These are phyloP conservation scores for Penicillium frequentans DNA, from an alignment of 2,329 filamentous ascomycete species.

Conservation along the genomic window DNA sequence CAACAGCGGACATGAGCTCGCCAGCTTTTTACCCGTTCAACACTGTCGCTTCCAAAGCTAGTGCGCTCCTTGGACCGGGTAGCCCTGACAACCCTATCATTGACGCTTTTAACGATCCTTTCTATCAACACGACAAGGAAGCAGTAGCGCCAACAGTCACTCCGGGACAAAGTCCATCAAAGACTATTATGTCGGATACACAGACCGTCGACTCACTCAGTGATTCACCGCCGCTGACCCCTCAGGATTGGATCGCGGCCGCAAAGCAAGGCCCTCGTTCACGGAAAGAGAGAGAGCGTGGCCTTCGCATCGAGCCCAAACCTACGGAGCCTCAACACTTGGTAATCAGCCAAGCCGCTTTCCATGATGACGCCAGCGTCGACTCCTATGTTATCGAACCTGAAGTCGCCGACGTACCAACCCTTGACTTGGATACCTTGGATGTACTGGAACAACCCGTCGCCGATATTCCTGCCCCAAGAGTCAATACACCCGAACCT, in stretches of 20 bases:
- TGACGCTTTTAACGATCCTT: slow-evolving; percentile 21
- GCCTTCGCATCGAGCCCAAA: slow-evolving; percentile 3
- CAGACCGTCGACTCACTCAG: slow-evolving; percentile 4
- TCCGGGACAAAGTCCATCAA: slow-evolving; percentile 22
- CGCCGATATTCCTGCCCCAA: slow-evolving; percentile 14
- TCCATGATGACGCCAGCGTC: slow-evolving; percentile 29
- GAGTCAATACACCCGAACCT: slow-evolving; percentile 14
- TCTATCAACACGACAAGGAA: slow-evolving; percentile 22
- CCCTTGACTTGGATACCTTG: slow-evolving; percentile 32
- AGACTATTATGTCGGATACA: slow-evolving; percentile 14
- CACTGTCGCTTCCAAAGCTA: slow-evolving; percentile 27
- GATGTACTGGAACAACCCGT: slow-evolving; percentile 27
- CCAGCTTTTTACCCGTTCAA: slow-evolving; percentile 35
- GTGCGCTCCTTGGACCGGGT: slow-evolving; percentile 25
- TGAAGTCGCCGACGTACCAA: slow-evolving; percentile 28
- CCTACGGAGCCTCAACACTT: slow-evolving; percentile 4
- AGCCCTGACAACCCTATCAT: slow-evolving; percentile 23
- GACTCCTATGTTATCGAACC: slow-evolving; percentile 26
- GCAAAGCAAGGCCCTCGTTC: slow-evolving; percentile 29
- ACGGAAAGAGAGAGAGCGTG: slow-evolving; percentile 13
- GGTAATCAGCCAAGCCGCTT: slow-evolving; percentile 23
- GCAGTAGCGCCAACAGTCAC: slow-evolving; percentile 23
- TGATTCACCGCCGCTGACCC: slow-evolving; percentile 37
- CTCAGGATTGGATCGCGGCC: slow-evolving; percentile 45
- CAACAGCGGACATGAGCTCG: slow-evolving; percentile 21